phyloP scores from a whole-genome alignment of 129 eudicot species.

The Chrysanthemum makinoi region DNA sequence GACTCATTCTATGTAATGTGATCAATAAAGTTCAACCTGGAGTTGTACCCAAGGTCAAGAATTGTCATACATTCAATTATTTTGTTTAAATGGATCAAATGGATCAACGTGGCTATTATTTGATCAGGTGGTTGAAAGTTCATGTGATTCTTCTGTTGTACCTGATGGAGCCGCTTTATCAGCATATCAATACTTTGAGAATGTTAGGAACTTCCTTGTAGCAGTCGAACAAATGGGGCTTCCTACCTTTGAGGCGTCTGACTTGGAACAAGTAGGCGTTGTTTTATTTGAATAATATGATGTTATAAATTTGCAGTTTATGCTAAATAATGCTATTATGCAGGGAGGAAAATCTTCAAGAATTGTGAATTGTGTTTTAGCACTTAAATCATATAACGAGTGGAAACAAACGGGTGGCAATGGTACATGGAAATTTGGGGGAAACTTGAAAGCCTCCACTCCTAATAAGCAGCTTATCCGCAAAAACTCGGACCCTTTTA shows the following conservation, averaged over 20 bases:
- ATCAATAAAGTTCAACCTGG: slow-evolving; percentile 84
- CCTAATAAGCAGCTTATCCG: slow-evolving; percentile 67
- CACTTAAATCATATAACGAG: slow-evolving; percentile 77
- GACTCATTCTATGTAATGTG: slow-evolving; percentile 77
- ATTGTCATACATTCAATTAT: neutral
- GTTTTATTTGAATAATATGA: neutral
- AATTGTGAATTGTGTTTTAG: slow-evolving; percentile 77
- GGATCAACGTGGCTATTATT: neutral
- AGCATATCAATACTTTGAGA: slow-evolving; percentile 89
- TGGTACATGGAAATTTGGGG: slow-evolving; percentile 94
- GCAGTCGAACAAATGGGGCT: slow-evolving; percentile 78
- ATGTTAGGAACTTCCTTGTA: slow-evolving; percentile 87
- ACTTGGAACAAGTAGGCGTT: slow-evolving; percentile 73
- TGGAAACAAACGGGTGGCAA: slow-evolving; percentile 78
- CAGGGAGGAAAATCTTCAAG: slow-evolving; percentile 95
- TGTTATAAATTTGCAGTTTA: neutral
- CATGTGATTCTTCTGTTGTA: slow-evolving; percentile 59
- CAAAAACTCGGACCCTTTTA: slow-evolving; percentile 86
- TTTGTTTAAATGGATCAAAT: neutral
- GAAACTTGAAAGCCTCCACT: slow-evolving; percentile 54
- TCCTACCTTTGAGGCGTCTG: slow-evolving; percentile 95
- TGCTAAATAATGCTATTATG: neutral
- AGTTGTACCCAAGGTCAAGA: slow-evolving; percentile 72
- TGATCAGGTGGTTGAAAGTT: slow-evolving; percentile 82
- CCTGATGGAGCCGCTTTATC: slow-evolving; percentile 97